Evolutionary conservation across 2,329 filamentous ascomycete genomes (phyloP), one percentile per base, ranked within the genome.

Genomic region (Sarocladium kiliense): DNA sequence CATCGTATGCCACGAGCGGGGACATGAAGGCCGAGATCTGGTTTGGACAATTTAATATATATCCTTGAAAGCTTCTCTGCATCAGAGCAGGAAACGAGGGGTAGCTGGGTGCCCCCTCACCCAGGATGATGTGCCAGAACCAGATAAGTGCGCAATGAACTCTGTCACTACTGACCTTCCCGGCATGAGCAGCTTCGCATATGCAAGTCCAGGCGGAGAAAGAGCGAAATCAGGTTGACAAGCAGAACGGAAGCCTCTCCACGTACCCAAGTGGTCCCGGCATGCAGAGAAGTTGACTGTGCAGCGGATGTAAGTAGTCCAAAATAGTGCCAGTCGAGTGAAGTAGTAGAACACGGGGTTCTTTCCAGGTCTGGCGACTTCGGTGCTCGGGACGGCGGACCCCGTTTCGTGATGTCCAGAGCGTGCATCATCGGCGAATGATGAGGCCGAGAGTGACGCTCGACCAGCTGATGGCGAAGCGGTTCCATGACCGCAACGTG

Each of bases 251-350:
- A 47, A 47, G 16, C 25, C 26, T 36, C 5, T 36, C 5, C 47
- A 51, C 47, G 30, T 51, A 51, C 47, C 47, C 47, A 51, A 36
- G 18, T 51, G 47, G 47, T 51, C 47, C 18, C 47, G 47, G 19
- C 26, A 7, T 32, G 27, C 47, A 32, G 47, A 5, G 23, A 51
- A 34, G 30, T 51, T 27, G 27, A 51, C 47, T 21, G 47, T 51
- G 30, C 47, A 51, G 23, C 47, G 47, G 16, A 51, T 23, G 27
- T 51, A 21, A 16, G 47, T 36, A 21, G 26, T 21, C 47, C 47
- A 36, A 18, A 51, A 51, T 23, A 12, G 26, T 36, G 25, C 30
- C 11, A 51, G 21, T 51, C 30, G 47, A 21, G 23, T 14, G 25
- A 23, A 23, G n/a, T 11, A 21, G 14, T 51, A 27, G 3, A 16